Conservation (phyloP, 805 yeast genomes). For the Schizosaccharomyces japonicus region DNA sequence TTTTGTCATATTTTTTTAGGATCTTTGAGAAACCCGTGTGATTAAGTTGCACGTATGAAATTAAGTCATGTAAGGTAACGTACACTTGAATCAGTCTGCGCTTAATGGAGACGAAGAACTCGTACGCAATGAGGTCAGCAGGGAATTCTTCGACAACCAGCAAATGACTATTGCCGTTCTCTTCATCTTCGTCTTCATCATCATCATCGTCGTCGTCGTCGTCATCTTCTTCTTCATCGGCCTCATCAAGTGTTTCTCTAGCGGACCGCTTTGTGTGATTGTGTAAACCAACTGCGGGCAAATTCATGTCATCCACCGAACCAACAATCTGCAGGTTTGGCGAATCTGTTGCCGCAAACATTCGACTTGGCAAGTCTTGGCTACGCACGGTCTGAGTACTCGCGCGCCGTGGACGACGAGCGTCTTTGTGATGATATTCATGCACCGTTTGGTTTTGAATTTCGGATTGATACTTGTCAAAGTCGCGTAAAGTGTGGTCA, state of each 20-base stretch:
- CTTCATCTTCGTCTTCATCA: constrained; percentile 1
- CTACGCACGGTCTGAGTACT: not conserved
- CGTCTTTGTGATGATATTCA: not conserved
- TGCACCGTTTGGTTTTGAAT: not conserved
- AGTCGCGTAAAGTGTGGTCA: constrained; percentile 35
- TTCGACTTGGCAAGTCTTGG: not conserved
- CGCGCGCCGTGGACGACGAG: not conserved
- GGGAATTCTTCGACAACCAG: not conserved
- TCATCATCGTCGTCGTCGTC: constrained; percentile 3
- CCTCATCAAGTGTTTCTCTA: not conserved
- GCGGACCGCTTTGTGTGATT: not conserved
- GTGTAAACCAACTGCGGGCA: no score
- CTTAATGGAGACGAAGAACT: constrained; percentile 32
- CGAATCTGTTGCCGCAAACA: constrained; percentile 28
- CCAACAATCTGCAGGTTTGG: constrained; percentile 17
- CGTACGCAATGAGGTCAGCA: constrained; percentile 2
- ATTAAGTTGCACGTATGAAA: constrained; percentile 64
- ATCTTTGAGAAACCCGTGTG: constrained; percentile 75
- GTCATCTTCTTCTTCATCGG: not conserved
- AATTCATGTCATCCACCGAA: not conserved
- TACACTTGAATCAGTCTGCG: constrained; percentile 41
- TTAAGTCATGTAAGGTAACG: constrained; percentile 57
- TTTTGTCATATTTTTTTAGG: constrained; percentile 76
- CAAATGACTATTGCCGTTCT: not conserved
- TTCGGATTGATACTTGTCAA: constrained; percentile 30